Evolutionary conservation across 495 filamentous ascomycete species (phyloP), one percentile per base, ranked within the genome.

Genomic region (Aspergillus indologenus): DNA sequence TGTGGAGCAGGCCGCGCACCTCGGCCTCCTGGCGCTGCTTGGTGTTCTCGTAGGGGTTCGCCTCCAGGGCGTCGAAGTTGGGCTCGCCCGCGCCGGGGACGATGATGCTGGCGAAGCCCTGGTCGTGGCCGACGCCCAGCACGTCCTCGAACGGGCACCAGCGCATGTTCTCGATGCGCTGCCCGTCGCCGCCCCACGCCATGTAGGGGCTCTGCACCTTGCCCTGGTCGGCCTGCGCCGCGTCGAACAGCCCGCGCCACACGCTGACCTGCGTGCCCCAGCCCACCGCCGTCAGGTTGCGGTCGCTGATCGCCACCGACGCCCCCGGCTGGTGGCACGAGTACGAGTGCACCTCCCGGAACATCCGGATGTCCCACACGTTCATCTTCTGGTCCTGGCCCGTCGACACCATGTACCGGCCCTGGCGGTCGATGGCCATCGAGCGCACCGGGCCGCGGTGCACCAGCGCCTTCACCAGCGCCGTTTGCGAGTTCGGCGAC

Each of bases 131-230:
- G 21, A 96, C 79, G 14, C 93, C 95, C 2, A 98, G 80, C 0
- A 96, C 70, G 76, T 98, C 94, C 72, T 98, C 94, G 64, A 89
- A 96, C 5, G 95, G 95, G 68, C 93, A 97, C 91, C 92, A 98
- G 42, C 82, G 80, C 18, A 96, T 81, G 48, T 87, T 84, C 69
- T 94, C 91, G 56, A 96, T 86, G 51, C 79, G 79, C 56, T 89
- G 85, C 7, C 90, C 92, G 49, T 96, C 90, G 48, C 90, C 91
- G 31, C 92, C 91, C 87, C 92, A 96, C 8, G 85, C 78, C 87
- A 98, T 91, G 72, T 98, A 98, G 6, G 94, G 94, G 56, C 84
- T 87, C 58, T 91, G 83, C 5, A 95, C 85, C 61, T 92, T 93
- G 68, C 87, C 84, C 64, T 90, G 86, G 54, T 89, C 85, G 24